Base-by-base conservation (phyloP, 1,284 basidiomycete species). In the Rhodotorula sp. region DNA sequence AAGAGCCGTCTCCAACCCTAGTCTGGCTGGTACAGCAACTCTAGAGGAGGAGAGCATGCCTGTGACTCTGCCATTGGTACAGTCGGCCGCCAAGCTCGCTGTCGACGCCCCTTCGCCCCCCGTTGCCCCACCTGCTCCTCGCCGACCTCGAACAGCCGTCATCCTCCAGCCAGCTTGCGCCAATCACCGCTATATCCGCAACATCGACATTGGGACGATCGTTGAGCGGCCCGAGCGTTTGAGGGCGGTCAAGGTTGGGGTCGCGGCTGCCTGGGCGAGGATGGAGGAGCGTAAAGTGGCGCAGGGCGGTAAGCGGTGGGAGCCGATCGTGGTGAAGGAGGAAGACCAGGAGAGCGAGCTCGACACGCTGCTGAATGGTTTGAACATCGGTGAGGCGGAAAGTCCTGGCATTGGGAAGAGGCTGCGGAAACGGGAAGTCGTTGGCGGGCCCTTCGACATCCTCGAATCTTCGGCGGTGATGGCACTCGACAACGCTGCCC, bases 201-300 rank as follows among this genome's bases (percentile, higher is more conserved):
- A 88, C 20, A 82, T 85, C 64, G 83, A 84, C 2, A 57, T 68
- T 11, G 61, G 89, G 0, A 83, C 84, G 64, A 88, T 94, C 67
- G 87, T 93, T 29, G 93, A 96, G 79, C 85, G 91, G n/a, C 93
- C 92, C 0, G 90, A 94, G 79, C 86, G 93, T n/a, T 81, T 96
- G 22, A 85, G 88, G 56, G 92, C 92, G 0, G 86, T 94, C 56
- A 87, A 88, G 68, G 77, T 90, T 13, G 93, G 93, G 2, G 83
- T 94, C 9, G 85, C 91, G 2, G 89, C 89, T 6, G 90, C 89
- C 0, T 83, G 90, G 34, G 85, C 91, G 20, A 85, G 88, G 49
- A 81, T 94, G 9, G 70, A 72, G 30, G 39, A 51, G 27, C 27
- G 47, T 9, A 22, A 36, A 6, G 32, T 24, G 7, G 49, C 44